phyloP scores from a whole-genome alignment of 2,329 filamentous ascomycete species.

The Exophiala calicioides region DNA sequence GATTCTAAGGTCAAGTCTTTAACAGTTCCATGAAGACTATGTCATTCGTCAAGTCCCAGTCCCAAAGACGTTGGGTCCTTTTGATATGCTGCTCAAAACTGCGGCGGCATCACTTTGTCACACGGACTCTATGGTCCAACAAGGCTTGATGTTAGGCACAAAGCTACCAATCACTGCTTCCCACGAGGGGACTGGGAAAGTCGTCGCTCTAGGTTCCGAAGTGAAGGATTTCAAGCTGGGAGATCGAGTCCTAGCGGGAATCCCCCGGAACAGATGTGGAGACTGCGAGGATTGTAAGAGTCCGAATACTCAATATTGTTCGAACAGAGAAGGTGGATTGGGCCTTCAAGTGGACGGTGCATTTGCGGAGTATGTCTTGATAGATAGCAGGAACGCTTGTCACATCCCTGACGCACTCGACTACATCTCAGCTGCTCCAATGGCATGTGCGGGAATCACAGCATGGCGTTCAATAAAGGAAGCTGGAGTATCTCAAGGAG shows the following conservation, averaged over 20 bases:
- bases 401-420: slow-evolving; percentile 52
- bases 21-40: too few relatives aligned
- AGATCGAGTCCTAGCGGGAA: slow-evolving; percentile 58
- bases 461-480: slow-evolving; percentile 51
- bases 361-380: slow-evolving; percentile 59
- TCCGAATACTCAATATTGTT: slow-evolving; percentile 59
- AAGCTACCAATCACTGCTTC: slow-evolving; percentile 56
- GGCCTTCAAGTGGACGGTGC: slow-evolving; percentile 56
- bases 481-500: slow-evolving; percentile 39
- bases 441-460: slow-evolving; percentile 59
- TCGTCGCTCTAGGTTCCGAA: slow-evolving; percentile 49
- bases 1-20: too few relatives aligned
- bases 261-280: slow-evolving; percentile 57
- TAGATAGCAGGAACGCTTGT: slow-evolving; percentile 51
- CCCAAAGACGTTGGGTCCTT: too few relatives aligned
- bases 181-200: slow-evolving; percentile 60
- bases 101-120: slow-evolving; percentile 64
- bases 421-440: slow-evolving; percentile 55
- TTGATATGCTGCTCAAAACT: slow-evolving; percentile 62
- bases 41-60: too few relatives aligned
- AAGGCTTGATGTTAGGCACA: slow-evolving; percentile 52
- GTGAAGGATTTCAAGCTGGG: slow-evolving; percentile 50
- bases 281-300: slow-evolving; percentile 53
- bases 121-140: slow-evolving; percentile 59
- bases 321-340: slow-evolving; percentile 45